Conservation (phyloP, 768 basidiomycete genomes). For the Leccinum pellstonianum region DNA sequence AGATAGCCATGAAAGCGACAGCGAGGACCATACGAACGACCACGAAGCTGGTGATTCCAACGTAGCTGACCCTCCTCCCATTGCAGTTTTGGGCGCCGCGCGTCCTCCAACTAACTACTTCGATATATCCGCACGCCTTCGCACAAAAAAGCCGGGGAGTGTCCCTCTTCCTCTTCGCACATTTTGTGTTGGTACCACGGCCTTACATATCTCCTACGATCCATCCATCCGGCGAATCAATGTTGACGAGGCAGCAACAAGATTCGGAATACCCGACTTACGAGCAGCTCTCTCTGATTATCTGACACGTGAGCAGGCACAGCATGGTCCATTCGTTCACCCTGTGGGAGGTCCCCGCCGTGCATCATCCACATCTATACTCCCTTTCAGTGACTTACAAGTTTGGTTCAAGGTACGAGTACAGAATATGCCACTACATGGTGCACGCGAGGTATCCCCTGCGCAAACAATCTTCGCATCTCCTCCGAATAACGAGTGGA, state of each 20-base stretch:
- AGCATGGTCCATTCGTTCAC: background rate
- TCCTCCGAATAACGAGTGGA: background rate
- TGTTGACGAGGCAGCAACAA: background rate
- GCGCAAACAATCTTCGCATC: background rate
- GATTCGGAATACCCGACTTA: background rate
- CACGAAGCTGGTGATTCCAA: background rate
- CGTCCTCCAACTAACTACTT: background rate
- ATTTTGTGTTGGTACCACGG: background rate
- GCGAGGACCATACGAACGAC: background rate
- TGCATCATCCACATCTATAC: background rate
- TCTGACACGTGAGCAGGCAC: background rate
- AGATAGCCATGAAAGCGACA: background rate
- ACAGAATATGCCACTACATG: background rate
- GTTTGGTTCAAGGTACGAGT: background rate
- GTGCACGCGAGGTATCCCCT: background rate
- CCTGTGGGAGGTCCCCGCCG: background rate
- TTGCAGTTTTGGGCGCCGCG: background rate
- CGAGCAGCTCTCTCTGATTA: background rate
- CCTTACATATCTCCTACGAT: background rate
- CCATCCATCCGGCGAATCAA: background rate
- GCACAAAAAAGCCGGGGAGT: background rate
- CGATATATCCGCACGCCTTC: background rate
- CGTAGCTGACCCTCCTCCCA: background rate
- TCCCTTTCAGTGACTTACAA: background rate
- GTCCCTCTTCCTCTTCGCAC: background rate